These are phyloP conservation scores for Thelonectria blattea DNA, from an alignment of 2,329 filamentous ascomycete species.

Conservation along the genomic window DNA sequence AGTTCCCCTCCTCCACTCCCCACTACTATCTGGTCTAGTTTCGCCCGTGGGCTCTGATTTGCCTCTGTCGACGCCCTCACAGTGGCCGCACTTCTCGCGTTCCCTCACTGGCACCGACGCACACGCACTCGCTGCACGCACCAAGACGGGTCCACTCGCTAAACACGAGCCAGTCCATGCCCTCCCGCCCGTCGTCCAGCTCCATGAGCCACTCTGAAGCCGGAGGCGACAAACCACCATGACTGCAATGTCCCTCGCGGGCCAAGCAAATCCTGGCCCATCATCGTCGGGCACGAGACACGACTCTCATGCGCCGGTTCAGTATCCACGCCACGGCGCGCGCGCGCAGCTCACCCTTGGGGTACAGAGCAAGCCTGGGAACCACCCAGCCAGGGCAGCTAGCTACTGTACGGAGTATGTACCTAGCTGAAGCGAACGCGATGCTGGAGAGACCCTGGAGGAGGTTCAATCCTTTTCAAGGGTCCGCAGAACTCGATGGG, in stretches of 20 bases:
- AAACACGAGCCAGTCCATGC: constrained; percentile 40
- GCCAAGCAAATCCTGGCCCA: constrained; percentile 37
- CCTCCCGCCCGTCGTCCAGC: constrained; percentile 40
- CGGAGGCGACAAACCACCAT: constrained; percentile 34
- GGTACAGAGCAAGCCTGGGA: neutral
- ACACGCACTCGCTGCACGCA: constrained; percentile 19
- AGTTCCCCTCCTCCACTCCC: constrained; percentile 18
- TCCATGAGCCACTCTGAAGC: constrained; percentile 28
- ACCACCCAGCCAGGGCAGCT: neutral
- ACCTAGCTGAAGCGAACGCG: constrained; percentile 18
- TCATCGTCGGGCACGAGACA: constrained; percentile 36
- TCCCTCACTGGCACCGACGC: constrained; percentile 24
- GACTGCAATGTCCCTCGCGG: constrained; percentile 35
- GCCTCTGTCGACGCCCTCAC: constrained; percentile 18
- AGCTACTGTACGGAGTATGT: too few species aligned
- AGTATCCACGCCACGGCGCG: constrained; percentile 33
- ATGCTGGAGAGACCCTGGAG: constrained; percentile 27
- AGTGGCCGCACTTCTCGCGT: constrained; percentile 24
- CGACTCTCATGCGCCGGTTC: constrained; percentile 37
- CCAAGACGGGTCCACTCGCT: constrained; percentile 33
- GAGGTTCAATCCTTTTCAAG: constrained; percentile 12
- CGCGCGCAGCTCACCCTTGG: constrained; percentile 27
- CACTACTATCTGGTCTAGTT: constrained; percentile 12
- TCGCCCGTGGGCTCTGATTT: constrained; percentile 23
- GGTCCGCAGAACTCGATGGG: constrained; percentile 15